These are phyloP conservation scores for Dendrobium huoshanense DNA, from an alignment of 106 monocot species.

Conservation along the genomic window DNA sequence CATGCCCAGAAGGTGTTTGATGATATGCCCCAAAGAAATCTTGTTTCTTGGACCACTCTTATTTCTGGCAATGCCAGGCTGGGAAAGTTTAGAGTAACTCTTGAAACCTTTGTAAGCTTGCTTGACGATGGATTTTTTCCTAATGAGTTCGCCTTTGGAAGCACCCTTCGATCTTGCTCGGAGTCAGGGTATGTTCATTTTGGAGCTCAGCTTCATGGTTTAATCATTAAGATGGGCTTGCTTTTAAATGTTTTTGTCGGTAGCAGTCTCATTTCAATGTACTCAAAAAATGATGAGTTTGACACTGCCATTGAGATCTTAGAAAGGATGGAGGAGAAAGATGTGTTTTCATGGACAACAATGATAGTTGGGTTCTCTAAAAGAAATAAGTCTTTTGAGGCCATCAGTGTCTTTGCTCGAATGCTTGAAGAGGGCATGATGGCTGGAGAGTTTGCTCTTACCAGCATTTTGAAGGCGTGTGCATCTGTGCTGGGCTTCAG, in stretches of 20 bases:
- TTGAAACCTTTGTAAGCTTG: constrained; percentile 1
- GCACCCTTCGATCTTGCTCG: neutral
- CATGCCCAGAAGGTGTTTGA: constrained; percentile 24
- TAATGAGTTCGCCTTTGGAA: neutral
- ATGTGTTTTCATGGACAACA: constrained; percentile 37
- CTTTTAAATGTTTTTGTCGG: neutral
- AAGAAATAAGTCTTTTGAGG: constrained; percentile 21
- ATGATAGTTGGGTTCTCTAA: constrained; percentile 46
- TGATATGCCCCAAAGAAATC: constrained; percentile 17
- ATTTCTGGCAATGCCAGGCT: constrained; percentile 24
- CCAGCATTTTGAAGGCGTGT: constrained; percentile 28
- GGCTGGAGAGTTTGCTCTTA: constrained; percentile 26
- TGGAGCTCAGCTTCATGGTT: neutral
- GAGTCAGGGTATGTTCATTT: neutral
- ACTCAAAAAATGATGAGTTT: constrained; percentile 8
- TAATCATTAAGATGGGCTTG: neutral
- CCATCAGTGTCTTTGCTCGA: constrained; percentile 26
- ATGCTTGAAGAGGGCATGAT: constrained; percentile 28
- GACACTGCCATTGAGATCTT: constrained; percentile 5
- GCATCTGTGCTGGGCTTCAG: neutral
- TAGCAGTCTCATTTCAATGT: neutral
- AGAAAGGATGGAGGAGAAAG: constrained; percentile 22
- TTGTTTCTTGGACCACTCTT: constrained; percentile 48
- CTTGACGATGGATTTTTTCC: neutral
- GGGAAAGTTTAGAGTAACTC: neutral